Conservation (phyloP, 139 green algal genomes). For the Closterium sp. region DNA sequence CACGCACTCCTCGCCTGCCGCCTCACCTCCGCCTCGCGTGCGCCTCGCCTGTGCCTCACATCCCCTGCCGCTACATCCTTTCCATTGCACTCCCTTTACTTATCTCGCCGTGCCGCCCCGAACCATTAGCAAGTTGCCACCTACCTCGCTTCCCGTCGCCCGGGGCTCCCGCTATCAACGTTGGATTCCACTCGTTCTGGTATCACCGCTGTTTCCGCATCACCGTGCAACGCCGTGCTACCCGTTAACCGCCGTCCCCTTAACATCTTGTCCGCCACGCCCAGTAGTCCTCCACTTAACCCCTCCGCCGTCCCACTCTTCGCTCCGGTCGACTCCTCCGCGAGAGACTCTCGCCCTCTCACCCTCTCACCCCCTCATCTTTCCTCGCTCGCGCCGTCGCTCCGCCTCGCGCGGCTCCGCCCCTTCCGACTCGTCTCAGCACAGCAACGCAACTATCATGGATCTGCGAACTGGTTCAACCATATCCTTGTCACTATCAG, state of each 20-base stretch:
- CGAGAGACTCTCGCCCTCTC: neutral
- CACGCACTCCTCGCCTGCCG: neutral
- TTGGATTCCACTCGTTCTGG: neutral
- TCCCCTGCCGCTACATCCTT: neutral
- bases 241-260: neutral
- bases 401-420: neutral
- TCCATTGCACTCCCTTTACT: neutral
- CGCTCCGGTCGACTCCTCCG: neutral
- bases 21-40: neutral
- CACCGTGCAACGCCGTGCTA: neutral
- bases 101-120: neutral
- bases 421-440: neutral
- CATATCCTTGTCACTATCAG: neutral
- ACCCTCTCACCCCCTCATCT: no score
- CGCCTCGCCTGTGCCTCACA: no score
- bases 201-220: neutral
- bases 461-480: neutral
- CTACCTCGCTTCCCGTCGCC: no score
- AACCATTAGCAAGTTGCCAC: no score
- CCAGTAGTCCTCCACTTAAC: no score
- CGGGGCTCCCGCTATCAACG: neutral
- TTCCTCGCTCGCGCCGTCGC: no score
- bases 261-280: neutral
- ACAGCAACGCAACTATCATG: neutral
- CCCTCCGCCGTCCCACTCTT: neutral